Base-by-base conservation (phyloP, 768 basidiomycete genomes). In the Leccinum incarnatum region DNA sequence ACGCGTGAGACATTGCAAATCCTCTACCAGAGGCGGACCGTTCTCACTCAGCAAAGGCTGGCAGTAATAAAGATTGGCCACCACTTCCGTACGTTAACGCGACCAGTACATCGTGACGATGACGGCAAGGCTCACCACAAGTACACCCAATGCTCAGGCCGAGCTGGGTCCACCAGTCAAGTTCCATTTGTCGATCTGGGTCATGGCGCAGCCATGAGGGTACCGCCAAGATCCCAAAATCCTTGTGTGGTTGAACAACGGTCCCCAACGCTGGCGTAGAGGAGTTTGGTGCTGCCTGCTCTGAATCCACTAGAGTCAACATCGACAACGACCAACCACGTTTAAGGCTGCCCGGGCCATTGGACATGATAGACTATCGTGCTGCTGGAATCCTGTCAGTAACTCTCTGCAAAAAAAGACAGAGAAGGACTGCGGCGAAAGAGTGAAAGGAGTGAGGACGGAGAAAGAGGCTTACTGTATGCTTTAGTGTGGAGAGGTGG, bases 1-100 rank as follows among this genome's bases (percentile, higher is more conserved):
- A 50, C 2, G 11, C 2, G 25, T 61, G 7, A 59, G 56, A 29
- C 11, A 57, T 19, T n/a, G 17, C 40, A 0, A 32, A 45, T 52
- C 2, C 25, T 36, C 29, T 23, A 51, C 14, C n/a, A 51, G 4
- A 53, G 27, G 40, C 17, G 46, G 14, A 40, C 14, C 1, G 10
- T 63, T 74, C 79, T 66, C 66, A 84, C 90, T 88, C 10, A 93
- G 75, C 59, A 93, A 73, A 8, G 91, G 91, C 72, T 91, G 89
- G 61, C 86, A 88, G 60, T 93, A 94, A 68, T 92, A 93, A 51
- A 94, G 73, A 68, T 93, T 93, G 27, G 84, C 81, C 29, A 84
- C 84, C 49, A 63, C 73, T 73, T 53, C 14, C 4, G 7, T 2
- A 19, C 7, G 57, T 61, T 17, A 65, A 23, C 9, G n/a, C 19